Conservation (phyloP, 805 yeast species). For the Wickerhamiella kurtzmanii region DNA sequence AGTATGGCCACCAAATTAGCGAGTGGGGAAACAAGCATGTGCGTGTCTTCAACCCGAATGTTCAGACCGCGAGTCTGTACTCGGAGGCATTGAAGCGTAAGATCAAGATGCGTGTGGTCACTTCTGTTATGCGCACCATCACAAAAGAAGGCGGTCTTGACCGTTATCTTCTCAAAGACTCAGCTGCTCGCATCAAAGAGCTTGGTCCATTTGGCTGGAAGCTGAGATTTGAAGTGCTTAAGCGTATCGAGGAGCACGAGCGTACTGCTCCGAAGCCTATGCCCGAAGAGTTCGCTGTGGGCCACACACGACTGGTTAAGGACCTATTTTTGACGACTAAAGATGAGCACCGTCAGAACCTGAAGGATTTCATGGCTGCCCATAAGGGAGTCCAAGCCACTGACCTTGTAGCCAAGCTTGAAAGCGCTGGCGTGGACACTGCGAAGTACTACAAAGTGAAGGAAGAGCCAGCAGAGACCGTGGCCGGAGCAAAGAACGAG, state of each 20-base stretch:
- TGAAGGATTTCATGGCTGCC: slow-evolving; percentile 34
- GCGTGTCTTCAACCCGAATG: slow-evolving; percentile 70
- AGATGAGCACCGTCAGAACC: slow-evolving; percentile 18
- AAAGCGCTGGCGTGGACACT: slow-evolving; percentile 26
- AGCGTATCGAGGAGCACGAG: slow-evolving; percentile 29
- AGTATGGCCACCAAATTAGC: slow-evolving; percentile 63
- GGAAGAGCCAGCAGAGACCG: background rate
- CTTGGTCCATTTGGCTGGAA: slow-evolving; percentile 90
- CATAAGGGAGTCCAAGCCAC: slow-evolving; percentile 34
- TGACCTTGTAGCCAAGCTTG: slow-evolving; percentile 39
- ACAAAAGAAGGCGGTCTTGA: slow-evolving; percentile 93
- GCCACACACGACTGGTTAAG: slow-evolving; percentile 49
- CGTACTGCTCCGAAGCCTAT: slow-evolving; percentile 30
- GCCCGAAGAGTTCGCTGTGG: slow-evolving; percentile 38
- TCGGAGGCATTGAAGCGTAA: slow-evolving; percentile 57
- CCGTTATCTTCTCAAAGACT: slow-evolving; percentile 72
- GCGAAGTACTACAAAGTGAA: background rate
- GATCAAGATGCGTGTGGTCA: slow-evolving; percentile 49
- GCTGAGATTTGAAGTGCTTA: slow-evolving; percentile 61
- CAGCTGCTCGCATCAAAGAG: slow-evolving; percentile 80
- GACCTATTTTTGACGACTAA: slow-evolving; percentile 12
- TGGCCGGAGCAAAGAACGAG: too few relatives aligned
- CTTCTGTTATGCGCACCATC: slow-evolving; percentile 74
- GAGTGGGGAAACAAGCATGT: slow-evolving; percentile 63
- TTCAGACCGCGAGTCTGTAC: slow-evolving; percentile 64